Evolutionary conservation across 306 rosid species (phyloP), one percentile per base, ranked within the genome.

Genomic region (Inga laurina): DNA sequence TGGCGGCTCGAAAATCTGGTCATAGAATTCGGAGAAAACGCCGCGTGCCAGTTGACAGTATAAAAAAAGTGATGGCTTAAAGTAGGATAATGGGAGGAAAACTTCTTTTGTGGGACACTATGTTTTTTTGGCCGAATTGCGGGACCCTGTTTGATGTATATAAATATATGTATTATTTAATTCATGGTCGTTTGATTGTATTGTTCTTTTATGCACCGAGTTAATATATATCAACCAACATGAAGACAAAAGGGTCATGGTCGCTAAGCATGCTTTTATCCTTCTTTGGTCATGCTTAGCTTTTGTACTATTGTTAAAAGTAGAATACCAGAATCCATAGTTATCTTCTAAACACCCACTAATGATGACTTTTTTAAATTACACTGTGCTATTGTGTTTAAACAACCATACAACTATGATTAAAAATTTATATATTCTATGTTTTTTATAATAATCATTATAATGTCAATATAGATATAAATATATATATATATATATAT

Each of bases 231-330:
- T 56, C 48, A 14, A 64, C 9, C 6, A 27, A 76, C 48, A 77
- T 49, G 49, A 82, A 82, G 90, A 85, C 89, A 86, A 82, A 85
- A 35, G 45, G 71, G 11, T 9, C 72, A 59, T 82, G 61, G 86
- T 66, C 76, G 84, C 77, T 88, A 86, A 90, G 82, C 89, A 70
- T 37, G 85, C 83, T 89, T 83, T 90, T 84, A 88, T 89, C 91
- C 87, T 84, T 82, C 85, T 84, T 79, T 73, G 76, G 75, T 83
- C 74, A 75, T 88, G 83, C 83, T 57, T 83, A 77, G 87, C 91
- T 80, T 87, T 92, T 90, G 92, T 87, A 87, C 72, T 83, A n/a
- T 84, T 75, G 73, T 71, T n/a, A 41, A 88, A 86, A 84, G 90
- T 51, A 37, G 72, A 67, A 74, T 79, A 82, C 67, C 45, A 71